Base-by-base conservation (phyloP, 495 filamentous ascomycete genomes). In the Hypoxylon rickii region DNA sequence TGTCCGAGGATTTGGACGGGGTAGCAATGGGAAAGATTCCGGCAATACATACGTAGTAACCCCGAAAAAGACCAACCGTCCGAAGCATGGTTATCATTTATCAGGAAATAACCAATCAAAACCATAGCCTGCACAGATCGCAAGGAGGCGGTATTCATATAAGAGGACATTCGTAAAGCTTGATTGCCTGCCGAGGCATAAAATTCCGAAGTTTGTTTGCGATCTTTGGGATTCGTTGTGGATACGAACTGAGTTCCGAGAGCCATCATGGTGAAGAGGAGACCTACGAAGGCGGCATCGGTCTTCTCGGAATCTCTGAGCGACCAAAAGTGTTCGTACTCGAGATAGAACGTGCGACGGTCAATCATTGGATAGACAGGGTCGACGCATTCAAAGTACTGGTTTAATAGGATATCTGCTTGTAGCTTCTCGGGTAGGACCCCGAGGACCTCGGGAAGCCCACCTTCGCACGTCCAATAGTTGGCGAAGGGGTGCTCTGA, bases 21-120 rank as follows among this genome's bases (percentile, higher is more conserved):
- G 26, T 1, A n/a, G n/a, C n/a, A 24, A 29, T 22, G 15, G 43
- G 19, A 1, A 13, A n/a, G n/a, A 26, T 42, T 19, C 7, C 32
- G 26, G 18, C 15, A 36, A 12, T 15, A 57, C 58, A 11, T 58
- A 63, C 59, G 18, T 54, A 63, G 19, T 32, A 63, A 42, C 7
- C 87, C 87, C 2, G 83, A 85, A 73, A 89, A 90, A 0, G 85
- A 84, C 83, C 86, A 90, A 1, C 86, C 86, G 58, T 89, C 87
- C 1, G 84, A 85, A 5, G 85, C 84, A 51, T 89, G 86, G 54
- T 88, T 88, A 64, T 89, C 87, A 66, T 90, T 90, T 68, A 90
- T 87, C 18, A 90, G 75, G 61, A 89, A 90, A 62, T 89, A 89
- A 12, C 82, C 84, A 39, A 89, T 82, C 4, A 89, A 65, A 0